Conservation (phyloP, 176 grass and related monocot genomes). For the Paspalum notatum region DNA sequence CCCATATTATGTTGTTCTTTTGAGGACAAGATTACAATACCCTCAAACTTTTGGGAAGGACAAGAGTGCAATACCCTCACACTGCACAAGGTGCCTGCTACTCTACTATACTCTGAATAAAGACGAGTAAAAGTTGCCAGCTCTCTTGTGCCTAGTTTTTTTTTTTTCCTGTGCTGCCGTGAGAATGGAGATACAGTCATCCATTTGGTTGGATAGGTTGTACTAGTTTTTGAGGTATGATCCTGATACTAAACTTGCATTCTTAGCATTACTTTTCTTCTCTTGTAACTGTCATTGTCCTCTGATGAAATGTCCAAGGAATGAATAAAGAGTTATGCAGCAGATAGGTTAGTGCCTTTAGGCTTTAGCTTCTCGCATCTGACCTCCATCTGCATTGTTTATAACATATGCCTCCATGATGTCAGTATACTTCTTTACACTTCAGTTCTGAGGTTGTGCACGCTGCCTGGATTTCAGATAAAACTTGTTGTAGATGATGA, state of each 20-base stretch:
- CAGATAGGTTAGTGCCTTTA: not conserved
- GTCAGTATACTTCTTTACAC: not conserved
- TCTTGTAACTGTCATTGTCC: not conserved
- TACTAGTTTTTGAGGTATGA: not conserved
- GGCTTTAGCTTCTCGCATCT: slow-evolving; percentile 13
- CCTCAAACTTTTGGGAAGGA: not conserved
- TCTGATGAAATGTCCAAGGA: slow-evolving; percentile 14
- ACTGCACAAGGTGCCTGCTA: slow-evolving; percentile 40
- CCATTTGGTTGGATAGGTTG: not conserved
- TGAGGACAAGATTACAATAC: not conserved
- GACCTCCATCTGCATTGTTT: not conserved
- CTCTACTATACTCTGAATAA: slow-evolving; percentile 38
- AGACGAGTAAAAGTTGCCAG: slow-evolving; percentile 28
- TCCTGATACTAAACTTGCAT: slow-evolving; percentile 47
- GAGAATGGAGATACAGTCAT: slow-evolving; percentile 3
- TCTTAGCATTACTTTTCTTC: slow-evolving; percentile 36
- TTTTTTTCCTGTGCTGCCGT: not conserved
- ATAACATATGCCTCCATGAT: not conserved
- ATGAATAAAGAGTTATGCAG: slow-evolving; percentile 41
- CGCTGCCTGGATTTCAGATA: not conserved
- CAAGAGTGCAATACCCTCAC: not conserved
- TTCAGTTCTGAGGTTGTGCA: not conserved
- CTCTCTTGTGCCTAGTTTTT: slow-evolving; percentile 38
- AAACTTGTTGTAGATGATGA: slow-evolving; percentile 1
- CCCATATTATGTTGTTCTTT: not conserved